Percentiles rank a stretch among this genome's conserved stretches.
These are phyloP conservation scores for Ustilaginoidea virens DNA, from an alignment of 2,329 filamentous ascomycete species.

Conservation along the genomic window DNA sequence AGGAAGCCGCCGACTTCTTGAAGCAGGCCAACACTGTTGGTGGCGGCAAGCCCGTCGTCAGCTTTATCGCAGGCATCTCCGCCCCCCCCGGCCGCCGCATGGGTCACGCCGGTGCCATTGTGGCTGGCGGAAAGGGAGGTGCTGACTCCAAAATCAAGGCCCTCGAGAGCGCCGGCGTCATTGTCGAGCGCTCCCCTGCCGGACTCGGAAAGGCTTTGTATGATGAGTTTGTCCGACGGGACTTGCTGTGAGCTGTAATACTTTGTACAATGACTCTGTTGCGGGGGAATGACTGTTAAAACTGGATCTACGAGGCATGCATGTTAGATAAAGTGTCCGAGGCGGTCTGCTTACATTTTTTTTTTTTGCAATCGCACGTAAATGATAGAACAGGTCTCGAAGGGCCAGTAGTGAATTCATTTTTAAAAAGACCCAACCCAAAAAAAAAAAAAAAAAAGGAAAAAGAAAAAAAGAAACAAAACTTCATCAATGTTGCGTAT, in stretches of 20 bases:
- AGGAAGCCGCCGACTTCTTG: slow-evolving; percentile 94
- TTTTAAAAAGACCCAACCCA: too few relatives aligned
- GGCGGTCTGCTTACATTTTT: slow-evolving; percentile 12
- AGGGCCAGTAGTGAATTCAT: slow-evolving; percentile 3
- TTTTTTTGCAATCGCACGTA: slow-evolving; percentile 15
- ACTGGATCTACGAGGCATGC: slow-evolving; percentile 8
- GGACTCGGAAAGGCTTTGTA: slow-evolving; percentile 84
- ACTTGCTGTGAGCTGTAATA: slow-evolving; percentile 2
- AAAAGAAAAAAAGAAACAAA: too few relatives aligned
- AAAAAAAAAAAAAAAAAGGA: too few relatives aligned
- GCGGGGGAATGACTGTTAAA: slow-evolving; percentile 2
- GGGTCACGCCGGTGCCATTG: slow-evolving; percentile 97
- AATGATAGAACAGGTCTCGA: slow-evolving; percentile 16
- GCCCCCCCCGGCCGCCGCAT: slow-evolving; percentile 92
- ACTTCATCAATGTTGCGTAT: too few relatives aligned
- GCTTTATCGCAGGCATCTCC: slow-evolving; percentile 97
- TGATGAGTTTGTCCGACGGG: slow-evolving; percentile 74
- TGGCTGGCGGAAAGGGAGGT: slow-evolving; percentile 92
- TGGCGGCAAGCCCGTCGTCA: slow-evolving; percentile 81
- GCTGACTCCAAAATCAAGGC: slow-evolving; percentile 97
- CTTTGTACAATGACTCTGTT: slow-evolving; percentile 3
- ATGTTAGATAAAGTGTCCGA: slow-evolving; percentile 9
- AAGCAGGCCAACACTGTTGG: slow-evolving; percentile 80
- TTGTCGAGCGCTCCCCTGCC: slow-evolving; percentile 74
- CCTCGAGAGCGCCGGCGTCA: slow-evolving; percentile 64